Evolutionary conservation across 495 filamentous ascomycete genomes (phyloP).

Genomic region (Neurospora terricola): DNA sequence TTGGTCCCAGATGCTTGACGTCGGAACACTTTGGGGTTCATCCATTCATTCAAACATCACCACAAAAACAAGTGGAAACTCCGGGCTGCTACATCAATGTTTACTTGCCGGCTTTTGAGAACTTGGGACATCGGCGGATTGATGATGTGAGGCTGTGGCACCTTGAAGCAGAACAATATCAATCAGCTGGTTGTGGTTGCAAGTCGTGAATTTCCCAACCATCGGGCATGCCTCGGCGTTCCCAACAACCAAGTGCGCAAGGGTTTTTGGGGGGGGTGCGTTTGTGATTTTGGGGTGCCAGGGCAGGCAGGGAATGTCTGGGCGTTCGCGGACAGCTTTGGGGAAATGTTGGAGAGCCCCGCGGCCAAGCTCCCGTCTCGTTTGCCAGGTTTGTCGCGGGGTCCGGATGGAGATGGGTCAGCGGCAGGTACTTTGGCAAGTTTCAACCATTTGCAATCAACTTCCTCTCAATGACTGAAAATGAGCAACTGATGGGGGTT

Average conservation of each 20-base stretch:
- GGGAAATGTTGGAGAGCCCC: constrained; percentile 9
- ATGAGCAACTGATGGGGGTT: background rate
- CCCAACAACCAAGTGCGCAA: background rate
- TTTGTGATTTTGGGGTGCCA: background rate
- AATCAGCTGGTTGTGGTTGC: background rate
- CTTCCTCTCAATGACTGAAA: background rate
- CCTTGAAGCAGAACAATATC: background rate
- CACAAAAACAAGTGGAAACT: background rate
- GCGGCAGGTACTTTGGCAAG: background rate
- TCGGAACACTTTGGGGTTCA: background rate
- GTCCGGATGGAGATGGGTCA: background rate
- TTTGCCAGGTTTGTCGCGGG: background rate
- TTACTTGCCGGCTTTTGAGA: background rate
- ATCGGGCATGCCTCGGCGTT: background rate
- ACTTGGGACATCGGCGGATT: background rate
- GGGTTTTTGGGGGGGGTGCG: background rate
- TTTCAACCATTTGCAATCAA: background rate
- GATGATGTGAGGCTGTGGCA: background rate
- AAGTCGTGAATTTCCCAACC: background rate
- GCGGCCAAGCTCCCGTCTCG: background rate
- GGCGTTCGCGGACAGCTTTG: constrained; percentile 8
- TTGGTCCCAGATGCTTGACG: background rate
- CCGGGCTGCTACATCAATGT: background rate
- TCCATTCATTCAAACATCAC: background rate
- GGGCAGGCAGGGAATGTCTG: background rate